phyloP scores from a whole-genome alignment of 2,329 filamentous ascomycete species.

The Microcera coccophila region DNA sequence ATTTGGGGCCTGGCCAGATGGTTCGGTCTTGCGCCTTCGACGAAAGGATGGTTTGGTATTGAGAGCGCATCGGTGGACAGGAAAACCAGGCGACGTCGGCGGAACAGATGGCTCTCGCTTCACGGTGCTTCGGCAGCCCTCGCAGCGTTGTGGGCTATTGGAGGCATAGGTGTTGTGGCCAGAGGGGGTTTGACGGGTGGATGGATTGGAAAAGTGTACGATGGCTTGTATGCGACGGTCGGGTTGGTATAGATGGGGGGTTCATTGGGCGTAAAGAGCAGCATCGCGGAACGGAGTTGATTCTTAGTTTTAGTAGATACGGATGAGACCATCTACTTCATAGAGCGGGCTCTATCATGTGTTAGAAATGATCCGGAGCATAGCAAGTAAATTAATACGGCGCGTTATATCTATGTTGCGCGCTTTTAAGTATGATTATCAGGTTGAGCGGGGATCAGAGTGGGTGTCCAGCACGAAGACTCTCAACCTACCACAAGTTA shows the following conservation, averaged over 20 bases:
- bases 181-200: constrained; percentile 65
- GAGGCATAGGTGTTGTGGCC: constrained; percentile 74
- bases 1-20: constrained; percentile 84
- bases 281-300: constrained; percentile 18
- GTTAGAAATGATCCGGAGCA: too few species aligned
- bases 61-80: constrained; percentile 45
- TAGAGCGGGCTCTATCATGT: too few species aligned
- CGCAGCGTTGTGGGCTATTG: constrained; percentile 72
- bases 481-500: too few species aligned
- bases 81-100: constrained; percentile 50
- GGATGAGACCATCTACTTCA: too few species aligned
- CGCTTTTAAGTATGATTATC: too few species aligned
- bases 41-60: constrained; percentile 45
- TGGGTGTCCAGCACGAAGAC: too few species aligned
- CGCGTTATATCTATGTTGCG: too few species aligned
- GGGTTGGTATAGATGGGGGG: too few species aligned
- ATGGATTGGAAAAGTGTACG: constrained; percentile 78
- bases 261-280: background rate
- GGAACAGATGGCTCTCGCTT: constrained; percentile 66
- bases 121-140: constrained; percentile 60
- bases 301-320: too few species aligned
- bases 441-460: too few species aligned
- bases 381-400: too few species aligned
- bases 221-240: constrained; percentile 53
- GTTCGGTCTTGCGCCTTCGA: constrained; percentile 61